phyloP scores from a whole-genome alignment of 805 yeast species.

The Ogataea thermomethanolica region DNA sequence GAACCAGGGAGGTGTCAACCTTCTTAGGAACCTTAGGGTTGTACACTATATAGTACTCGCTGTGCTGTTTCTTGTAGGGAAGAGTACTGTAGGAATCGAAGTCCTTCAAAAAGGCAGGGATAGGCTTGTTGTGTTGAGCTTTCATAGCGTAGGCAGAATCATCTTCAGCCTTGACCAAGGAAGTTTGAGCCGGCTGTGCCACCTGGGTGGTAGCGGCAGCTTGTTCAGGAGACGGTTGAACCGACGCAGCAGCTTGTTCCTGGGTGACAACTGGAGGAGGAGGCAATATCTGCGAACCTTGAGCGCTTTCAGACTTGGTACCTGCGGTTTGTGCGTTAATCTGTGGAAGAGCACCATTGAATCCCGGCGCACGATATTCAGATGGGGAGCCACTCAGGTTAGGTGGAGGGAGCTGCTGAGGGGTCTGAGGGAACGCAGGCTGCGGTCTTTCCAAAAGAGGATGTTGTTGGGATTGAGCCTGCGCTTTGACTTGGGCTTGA shows the following conservation, averaged over 20 bases:
- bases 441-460: constrained; percentile 20
- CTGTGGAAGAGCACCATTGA: constrained; percentile 24
- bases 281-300: constrained; percentile 26
- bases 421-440: constrained; percentile 24
- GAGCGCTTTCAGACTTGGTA: constrained; percentile 32
- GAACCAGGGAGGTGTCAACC: constrained; percentile 84
- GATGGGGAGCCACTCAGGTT: constrained; percentile 28
- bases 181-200: constrained; percentile 22
- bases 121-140: constrained; percentile 64
- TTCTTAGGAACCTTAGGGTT: constrained; percentile 78
- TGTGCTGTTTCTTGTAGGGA: constrained; percentile 74
- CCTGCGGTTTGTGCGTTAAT: constrained; percentile 22
- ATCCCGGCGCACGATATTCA: constrained; percentile 19
- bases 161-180: constrained; percentile 20
- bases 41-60: constrained; percentile 83
- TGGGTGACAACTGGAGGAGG: constrained; percentile 24
- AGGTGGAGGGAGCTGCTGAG: constrained; percentile 37
- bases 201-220: constrained; percentile 30
- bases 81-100: constrained; percentile 76
- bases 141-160: constrained; percentile 37
- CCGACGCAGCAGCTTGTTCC: constrained; percentile 18
- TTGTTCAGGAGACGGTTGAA: constrained; percentile 24
- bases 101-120: constrained; percentile 77
- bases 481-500: constrained; percentile 33
- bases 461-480: constrained; percentile 23